Evolutionary conservation across 768 basidiomycete species (phyloP), one percentile per base, ranked within the genome.

Genomic region (Rhodotorula kratochvilovae): DNA sequence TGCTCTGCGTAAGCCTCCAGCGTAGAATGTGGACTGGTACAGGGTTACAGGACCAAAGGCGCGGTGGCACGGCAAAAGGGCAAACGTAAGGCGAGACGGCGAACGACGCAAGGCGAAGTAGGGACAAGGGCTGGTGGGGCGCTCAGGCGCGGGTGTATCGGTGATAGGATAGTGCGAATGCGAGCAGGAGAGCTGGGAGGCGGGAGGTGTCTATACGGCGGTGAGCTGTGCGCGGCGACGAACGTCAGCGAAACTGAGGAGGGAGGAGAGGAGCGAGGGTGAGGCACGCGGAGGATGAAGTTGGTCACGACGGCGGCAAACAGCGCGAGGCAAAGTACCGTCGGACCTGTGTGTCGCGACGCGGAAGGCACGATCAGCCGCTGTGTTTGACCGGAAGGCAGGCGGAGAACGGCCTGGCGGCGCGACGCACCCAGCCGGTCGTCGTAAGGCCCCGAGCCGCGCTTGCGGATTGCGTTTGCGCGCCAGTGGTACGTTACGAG

Each of bases 401-500:
- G 25, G 25, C 39, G 43, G 55, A 58, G 59, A 50, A n/a, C n/a
- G 7, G 62, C 61, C 63, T 68, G 61, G 31, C 57, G 57, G 23
- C 25, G 54, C 64, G 39, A 65, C 56, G 63, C 72, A 43, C 94
- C 95, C 61, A 96, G 80, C 66, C 96, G 86, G 81, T 99, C 96
- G 77, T 99, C 96, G 80, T 98, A 98, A 13, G 95, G 94, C 15
- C 92, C 94, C 67, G 90, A 86, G 17, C 93, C 92, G 58, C 95
- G 91, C 46, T 87, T 84, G 61, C 94, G 87, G 78, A 99, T 99
- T 35, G 92, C 90, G 36, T 87, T 86, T 13, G 95, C 96, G 73
- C 96, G 87, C 91, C 93, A 95, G 79, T 98, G 95, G 80, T 93
- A 99, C 53, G 92, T 92, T 76, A 89, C 89, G 23, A 99, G 82